Evolutionary conservation across 106 monocot species (phyloP), one percentile per base, ranked within the genome.

Genomic region (Xerophyta viscosa): DNA sequence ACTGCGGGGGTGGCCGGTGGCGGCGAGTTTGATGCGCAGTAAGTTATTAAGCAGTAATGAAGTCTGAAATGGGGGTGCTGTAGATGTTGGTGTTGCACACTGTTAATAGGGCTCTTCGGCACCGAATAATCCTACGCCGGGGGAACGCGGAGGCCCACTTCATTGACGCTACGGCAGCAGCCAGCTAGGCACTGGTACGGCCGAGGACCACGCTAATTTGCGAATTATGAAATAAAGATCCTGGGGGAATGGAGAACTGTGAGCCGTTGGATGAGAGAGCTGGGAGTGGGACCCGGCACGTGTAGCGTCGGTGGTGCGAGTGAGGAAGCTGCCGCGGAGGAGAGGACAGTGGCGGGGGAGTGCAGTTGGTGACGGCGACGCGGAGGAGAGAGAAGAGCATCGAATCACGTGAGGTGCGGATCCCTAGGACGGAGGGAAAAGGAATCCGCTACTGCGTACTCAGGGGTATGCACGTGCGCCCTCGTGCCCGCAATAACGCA

Each of bases 351-450:
- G 22, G 15, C 1, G 39, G 21, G 24, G 26, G 21, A 0, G 14
- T 18, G 47, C 53, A 2, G 62, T 27, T 24, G 48, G 4, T 41
- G 62, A 46, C 31, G 27, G 55, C 45, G 41, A 5, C 41, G 43
- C 7, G 6, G 14, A 15, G 15, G 15, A 39, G 39, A 39, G 6
- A 8, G 11, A 46, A 50, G n/a, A 54, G 79, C 64, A 79, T 79
- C 78, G 70, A 74, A 80, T 80, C 79, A 80, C 79, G 79, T 74
- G 79, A 61, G 43, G 2, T 8, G 31, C 36, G 70, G 79, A 80
- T 80, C 79, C 79, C 75, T 63, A 75, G 69, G 39, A 39, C 10
- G 15, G 39, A 39, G 6, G 15, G 70, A 7, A 2, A 46, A 46
- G 27, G 54, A 57, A 37, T 56, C 28, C 28, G 52, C 54, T 27